These are phyloP conservation scores for Neurospora sp. DNA, from an alignment of 2,329 filamentous ascomycete genomes.

Conservation along the genomic window DNA sequence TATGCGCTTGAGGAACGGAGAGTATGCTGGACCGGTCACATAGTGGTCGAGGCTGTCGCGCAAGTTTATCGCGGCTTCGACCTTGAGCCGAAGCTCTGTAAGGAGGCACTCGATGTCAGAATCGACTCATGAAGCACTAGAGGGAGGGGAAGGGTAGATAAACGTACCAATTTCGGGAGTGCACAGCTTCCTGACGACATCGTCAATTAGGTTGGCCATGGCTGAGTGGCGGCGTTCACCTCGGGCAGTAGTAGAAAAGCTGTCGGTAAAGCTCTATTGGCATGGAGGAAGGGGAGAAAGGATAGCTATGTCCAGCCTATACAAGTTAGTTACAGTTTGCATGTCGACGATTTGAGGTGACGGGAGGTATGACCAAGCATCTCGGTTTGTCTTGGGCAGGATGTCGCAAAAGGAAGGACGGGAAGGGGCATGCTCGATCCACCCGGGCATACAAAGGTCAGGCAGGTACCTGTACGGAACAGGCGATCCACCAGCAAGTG, in stretches of 20 bases:
- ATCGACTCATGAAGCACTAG: neutral
- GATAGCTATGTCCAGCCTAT: neutral
- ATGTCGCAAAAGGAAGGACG: neutral
- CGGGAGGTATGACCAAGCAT: neutral
- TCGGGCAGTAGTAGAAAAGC: conserved; percentile 19
- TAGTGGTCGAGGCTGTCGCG: conserved; percentile 90
- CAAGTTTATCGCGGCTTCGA: conserved; percentile 73
- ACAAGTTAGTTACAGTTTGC: neutral
- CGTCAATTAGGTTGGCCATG: conserved; percentile 55
- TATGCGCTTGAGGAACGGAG: conserved; percentile 72
- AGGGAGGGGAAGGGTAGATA: conserved; percentile 4
- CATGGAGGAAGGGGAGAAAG: neutral
- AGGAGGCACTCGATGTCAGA: neutral
- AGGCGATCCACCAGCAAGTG: neutral
- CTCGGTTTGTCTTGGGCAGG: neutral
- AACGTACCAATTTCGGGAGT: conserved; percentile 44
- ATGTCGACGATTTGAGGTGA: neutral
- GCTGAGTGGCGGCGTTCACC: conserved; percentile 39
- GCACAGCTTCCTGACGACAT: conserved; percentile 52
- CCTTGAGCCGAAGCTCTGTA: conserved; percentile 70
- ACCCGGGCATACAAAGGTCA: neutral
- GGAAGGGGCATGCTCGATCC: neutral
- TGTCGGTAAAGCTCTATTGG: neutral
- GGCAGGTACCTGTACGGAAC: neutral
- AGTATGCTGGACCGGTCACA: conserved; percentile 67